Conservation (phyloP, 768 basidiomycete species). For the Amanita muscaria region DNA sequence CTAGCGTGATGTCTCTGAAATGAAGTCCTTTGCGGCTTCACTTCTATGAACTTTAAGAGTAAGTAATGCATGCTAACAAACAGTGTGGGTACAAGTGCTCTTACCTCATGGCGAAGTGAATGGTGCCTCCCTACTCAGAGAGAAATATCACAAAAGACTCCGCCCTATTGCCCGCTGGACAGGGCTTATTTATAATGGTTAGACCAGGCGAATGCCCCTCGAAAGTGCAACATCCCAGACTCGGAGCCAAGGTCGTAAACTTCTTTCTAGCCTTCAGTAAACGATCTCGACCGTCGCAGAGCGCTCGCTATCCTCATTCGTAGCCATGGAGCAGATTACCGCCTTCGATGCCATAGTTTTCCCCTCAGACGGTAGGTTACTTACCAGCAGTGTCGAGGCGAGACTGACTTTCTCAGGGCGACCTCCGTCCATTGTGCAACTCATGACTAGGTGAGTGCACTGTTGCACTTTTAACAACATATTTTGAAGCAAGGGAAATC, state of each 20-base stretch:
- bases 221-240: not conserved
- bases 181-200: conserved; percentile 2
- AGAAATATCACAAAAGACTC: conserved; percentile 3
- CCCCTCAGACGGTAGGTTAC: conserved; percentile 61
- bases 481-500: conserved; percentile 3
- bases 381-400: not conserved
- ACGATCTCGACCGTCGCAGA: not conserved
- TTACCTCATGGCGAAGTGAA: conserved; percentile 2
- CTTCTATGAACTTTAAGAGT: conserved; percentile 1
- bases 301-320: not conserved
- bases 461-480: conserved; percentile 1
- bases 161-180: conserved; percentile 2
- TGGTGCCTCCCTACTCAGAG: not conserved
- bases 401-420: conserved; percentile 34
- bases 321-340: conserved; percentile 53
- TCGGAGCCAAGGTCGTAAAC: not conserved
- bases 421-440: conserved; percentile 59
- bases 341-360: conserved; percentile 69
- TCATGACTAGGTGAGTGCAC: conserved; percentile 57
- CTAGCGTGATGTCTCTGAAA: not conserved
- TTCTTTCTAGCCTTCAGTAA: not conserved
- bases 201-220: not conserved
- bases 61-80: not conserved
- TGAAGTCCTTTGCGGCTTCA: not conserved
- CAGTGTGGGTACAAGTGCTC: not conserved